A percentile compares a stretch with the other conserved stretches of the same genome.
These are phyloP conservation scores for Pythium brassicae DNA, from an alignment of 352 stramenopile species.

Conservation along the genomic window DNA sequence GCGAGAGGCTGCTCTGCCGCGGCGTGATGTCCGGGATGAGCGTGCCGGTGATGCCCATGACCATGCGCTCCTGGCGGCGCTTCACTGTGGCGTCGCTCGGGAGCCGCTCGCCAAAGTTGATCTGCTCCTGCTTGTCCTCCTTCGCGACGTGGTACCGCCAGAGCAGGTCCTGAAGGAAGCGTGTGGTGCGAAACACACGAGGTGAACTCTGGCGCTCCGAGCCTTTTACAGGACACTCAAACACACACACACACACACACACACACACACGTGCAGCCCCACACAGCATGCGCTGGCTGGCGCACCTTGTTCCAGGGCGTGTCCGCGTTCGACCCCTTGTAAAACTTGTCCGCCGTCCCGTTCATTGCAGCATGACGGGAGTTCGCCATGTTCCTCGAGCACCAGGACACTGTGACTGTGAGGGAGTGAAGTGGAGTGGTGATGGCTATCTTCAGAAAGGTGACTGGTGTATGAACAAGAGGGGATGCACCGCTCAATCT, in stretches of 20 bases:
- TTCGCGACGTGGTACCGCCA: conserved; percentile 48
- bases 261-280: no score
- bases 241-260: not conserved
- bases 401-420: not conserved
- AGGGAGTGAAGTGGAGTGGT: no score
- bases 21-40: conserved; percentile 43
- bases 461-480: no score
- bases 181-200: no score
- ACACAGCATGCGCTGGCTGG: no score
- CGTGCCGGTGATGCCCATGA: conserved; percentile 44
- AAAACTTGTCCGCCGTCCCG: conserved; percentile 31
- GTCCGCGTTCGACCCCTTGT: conserved; percentile 48
- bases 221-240: not conserved
- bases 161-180: conserved; percentile 26
- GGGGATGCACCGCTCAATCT: no score
- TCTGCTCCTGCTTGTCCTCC: conserved; percentile 39
- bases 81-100: conserved; percentile 23
- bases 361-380: not conserved
- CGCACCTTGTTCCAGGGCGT: conserved; percentile 52
- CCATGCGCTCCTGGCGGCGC: conserved; percentile 30
- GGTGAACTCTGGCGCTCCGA: not conserved
- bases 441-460: not conserved
- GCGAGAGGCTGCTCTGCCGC: conserved; percentile 13
- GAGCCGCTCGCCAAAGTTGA: conserved; percentile 29
- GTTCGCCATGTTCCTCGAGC: not conserved